These are phyloP conservation scores for Anthracocystis setariae DNA, from an alignment of 1,284 basidiomycete species.

Conservation along the genomic window DNA sequence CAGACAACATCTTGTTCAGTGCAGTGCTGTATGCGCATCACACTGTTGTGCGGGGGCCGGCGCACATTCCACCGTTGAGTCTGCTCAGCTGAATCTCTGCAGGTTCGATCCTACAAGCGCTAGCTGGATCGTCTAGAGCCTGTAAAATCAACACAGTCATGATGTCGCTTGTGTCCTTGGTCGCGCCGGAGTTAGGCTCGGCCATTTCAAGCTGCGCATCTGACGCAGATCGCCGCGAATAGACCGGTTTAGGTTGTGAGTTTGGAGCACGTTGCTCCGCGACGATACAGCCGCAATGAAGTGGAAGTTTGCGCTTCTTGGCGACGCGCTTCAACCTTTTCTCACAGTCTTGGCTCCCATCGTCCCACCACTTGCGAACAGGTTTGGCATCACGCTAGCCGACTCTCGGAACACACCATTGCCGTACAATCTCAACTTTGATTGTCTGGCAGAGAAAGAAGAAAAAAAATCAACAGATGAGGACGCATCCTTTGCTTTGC, in stretches of 20 bases:
- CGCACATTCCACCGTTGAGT: no score
- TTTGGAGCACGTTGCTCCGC: slow-evolving; percentile 19
- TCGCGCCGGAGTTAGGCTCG: neutral
- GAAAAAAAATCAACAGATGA: no score
- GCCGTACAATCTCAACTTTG: neutral
- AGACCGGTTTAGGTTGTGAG: neutral
- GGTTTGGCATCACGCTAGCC: slow-evolving; percentile 1
- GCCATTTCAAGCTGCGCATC: neutral
- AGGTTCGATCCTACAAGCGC: no score
- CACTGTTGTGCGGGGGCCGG: no score
- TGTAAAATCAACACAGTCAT: no score
- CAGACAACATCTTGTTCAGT: no score
- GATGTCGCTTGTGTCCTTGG: no score
- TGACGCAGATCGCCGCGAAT: slow-evolving; percentile 10
- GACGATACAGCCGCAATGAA: slow-evolving; percentile 29
- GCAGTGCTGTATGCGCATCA: no score
- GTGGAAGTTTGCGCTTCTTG: slow-evolving; percentile 2
- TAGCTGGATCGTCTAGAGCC: no score
- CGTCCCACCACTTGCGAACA: neutral
- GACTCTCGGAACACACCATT: neutral
- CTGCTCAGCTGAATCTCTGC: no score
- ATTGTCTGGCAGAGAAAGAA: no score
- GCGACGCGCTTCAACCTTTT: neutral
- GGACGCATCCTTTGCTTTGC: no score
- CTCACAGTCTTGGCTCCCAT: neutral